Evolutionary conservation across 768 basidiomycete genomes (phyloP), one percentile per base, ranked within the genome.

Genomic region (Agrocybe chaxingu): DNA sequence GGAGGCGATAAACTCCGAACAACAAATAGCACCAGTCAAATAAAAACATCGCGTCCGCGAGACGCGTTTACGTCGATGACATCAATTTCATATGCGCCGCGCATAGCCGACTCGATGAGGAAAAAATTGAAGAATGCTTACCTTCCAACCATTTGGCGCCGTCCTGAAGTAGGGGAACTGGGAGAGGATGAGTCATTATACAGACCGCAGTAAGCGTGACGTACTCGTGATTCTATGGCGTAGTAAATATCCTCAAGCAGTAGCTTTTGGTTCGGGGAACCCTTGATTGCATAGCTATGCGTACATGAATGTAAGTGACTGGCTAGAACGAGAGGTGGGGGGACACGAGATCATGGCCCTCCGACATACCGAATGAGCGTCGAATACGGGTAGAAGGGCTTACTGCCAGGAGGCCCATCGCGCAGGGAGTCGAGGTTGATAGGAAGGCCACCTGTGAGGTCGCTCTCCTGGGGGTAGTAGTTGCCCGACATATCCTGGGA

Each of bases 111-210:
- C 56, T 42, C 39, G 46, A 55, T 57, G 56, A 47, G 37, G 47
- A 40, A 53, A 53, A 35, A 42, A 30, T 56, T 51, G 39, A 38
- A 48, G 41, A 19, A 52, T 31, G 42, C 84, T 78, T 61, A 90
- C 90, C 77, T 93, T 93, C 91, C 91, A 93, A n/a, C 91, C 91
- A 53, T 84, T 84, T 34, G 90, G 89, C 4, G 91, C 91, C 29
- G 78, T 84, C 68, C 90, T 73, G 71, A 93, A 93, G 66, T 92
- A 93, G 12, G 91, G 91, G 62, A 93, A 93, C 89, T 92, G 62
- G 31, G 55, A 46, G 53, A 45, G 54, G 19, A 39, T 30, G 39
- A 40, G 52, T 51, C 54, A 56, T 39, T 48, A 39, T 43, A 42
- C 8, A 39, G 40, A 46, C 53, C 65, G 49, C 62, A 51, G 53